Conservation (phyloP, 2,329 filamentous ascomycete genomes). For the Trichoderma polysporum region DNA sequence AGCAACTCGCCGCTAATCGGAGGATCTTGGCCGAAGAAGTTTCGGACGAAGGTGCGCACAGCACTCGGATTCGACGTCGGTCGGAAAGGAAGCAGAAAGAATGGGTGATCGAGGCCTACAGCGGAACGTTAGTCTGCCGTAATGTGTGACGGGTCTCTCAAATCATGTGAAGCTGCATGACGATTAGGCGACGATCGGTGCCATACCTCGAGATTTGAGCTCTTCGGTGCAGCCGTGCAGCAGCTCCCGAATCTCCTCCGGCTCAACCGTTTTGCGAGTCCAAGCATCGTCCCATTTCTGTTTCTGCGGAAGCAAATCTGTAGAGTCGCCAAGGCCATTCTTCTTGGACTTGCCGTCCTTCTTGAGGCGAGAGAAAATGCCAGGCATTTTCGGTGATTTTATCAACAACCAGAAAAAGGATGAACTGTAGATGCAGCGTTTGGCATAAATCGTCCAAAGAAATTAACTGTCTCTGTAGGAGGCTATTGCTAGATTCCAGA, state of each 20-base stretch:
- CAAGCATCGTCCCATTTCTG: constrained; percentile 88
- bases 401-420: background rate
- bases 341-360: constrained; percentile 68
- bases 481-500: background rate
- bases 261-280: constrained; percentile 75
- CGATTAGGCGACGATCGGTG: background rate
- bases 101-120: constrained; percentile 82
- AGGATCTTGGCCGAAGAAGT: constrained; percentile 77
- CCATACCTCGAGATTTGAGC: constrained; percentile 87
- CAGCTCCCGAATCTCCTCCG: constrained; percentile 88
- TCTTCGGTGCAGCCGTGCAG: constrained; percentile 82
- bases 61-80: constrained; percentile 89
- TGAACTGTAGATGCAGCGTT: background rate
- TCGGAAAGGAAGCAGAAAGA: constrained; percentile 90
- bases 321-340: constrained; percentile 58
- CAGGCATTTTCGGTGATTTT: constrained; percentile 47
- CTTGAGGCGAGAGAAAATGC: constrained; percentile 66
- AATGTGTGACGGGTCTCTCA: background rate
- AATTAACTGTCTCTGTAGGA: background rate
- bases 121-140: background rate
- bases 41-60: constrained; percentile 86
- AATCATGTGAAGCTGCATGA: background rate
- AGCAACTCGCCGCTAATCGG: constrained; percentile 68
- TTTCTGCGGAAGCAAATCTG: constrained; percentile 60
- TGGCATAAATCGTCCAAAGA: background rate